These are phyloP conservation scores for Berkeleyomyces basicola DNA, from an alignment of 2,329 filamentous ascomycete genomes.

Conservation along the genomic window DNA sequence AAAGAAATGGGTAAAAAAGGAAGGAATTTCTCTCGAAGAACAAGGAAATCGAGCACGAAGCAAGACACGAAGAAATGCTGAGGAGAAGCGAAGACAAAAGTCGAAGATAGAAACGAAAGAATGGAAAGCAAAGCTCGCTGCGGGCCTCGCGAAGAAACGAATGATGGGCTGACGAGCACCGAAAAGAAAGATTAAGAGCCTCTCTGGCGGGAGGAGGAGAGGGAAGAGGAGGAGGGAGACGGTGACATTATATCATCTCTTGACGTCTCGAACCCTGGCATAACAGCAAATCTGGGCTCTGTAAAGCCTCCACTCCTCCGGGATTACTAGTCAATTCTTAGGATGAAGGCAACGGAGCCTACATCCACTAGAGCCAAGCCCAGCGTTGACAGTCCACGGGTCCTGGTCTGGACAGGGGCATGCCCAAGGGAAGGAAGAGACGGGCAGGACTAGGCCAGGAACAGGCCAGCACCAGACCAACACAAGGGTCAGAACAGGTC, in stretches of 20 bases:
- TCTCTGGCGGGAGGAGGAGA: neutral
- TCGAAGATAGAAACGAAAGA: neutral
- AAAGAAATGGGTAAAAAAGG: neutral
- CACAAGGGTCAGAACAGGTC: neutral
- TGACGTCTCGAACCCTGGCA: neutral
- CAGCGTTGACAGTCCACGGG: neutral
- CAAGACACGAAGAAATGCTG: neutral
- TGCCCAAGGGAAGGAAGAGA: neutral
- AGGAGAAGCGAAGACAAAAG: conserved; percentile 1
- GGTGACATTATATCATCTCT: conserved; percentile 3
- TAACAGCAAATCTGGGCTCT: neutral
- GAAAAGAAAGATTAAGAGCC: neutral
- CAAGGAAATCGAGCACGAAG: neutral
- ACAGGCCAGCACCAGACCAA: neutral
- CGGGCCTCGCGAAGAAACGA: neutral
- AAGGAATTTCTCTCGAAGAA: neutral
- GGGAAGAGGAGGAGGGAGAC: conserved; percentile 1
- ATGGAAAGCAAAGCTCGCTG: neutral
- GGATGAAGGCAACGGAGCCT: neutral
- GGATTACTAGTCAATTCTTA: neutral
- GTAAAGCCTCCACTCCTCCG: neutral
- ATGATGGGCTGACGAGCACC: neutral
- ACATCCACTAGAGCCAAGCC: neutral
- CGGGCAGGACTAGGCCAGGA: neutral
- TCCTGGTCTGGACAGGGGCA: neutral